Evolutionary conservation across 768 basidiomycete genomes (phyloP), one percentile per base, ranked within the genome.

Genomic region (Naganishia randhawae): DNA sequence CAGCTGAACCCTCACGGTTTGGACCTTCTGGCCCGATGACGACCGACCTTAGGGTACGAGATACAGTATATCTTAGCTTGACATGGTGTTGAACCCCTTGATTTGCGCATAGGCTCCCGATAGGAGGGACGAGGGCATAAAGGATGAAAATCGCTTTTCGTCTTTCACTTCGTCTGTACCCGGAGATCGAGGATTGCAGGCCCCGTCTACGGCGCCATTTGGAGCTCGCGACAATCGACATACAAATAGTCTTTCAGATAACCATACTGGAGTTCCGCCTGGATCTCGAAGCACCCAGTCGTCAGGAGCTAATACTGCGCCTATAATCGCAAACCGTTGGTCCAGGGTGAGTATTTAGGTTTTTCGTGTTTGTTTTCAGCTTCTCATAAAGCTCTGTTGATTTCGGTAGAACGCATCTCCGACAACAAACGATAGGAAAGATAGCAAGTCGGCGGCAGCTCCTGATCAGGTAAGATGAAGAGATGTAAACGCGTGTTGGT

Each of bases 241-340:
- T 29, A 41, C 39, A 22, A 35, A 35, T 22, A 25, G 22, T 3
- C 16, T 25, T 25, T 39, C 25, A 29, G 41, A 25, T 4, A 25
- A 13, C 14, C 11, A 35, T 1, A 10, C 27, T 25, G 35, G 37
- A 25, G 11, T 39, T 61, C 37, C 35, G 22, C 25, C 39, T n/a
- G 22, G 22, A 11, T 14, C 37, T 61, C 57, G 57, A 17, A 39
- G 39, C 22, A 37, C 9, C 25, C 33, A 61, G 32, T 8, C 32
- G 57, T 61, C 57, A 13, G 57, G 57, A 27, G 57, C 57, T 3
- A 61, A 61, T 39, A 61, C n/a, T 61, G 57, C 57, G 10, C 57
- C 57, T 13, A n/a, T 61, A 5, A 9, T 61, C 25, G 39, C 57
- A 5, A 41, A 61, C 16, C 13, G 57, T 27, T 61, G 57, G 57